Evolutionary conservation across 2,329 filamentous ascomycete genomes (phyloP).

Genomic region (Nothophoma quercina): DNA sequence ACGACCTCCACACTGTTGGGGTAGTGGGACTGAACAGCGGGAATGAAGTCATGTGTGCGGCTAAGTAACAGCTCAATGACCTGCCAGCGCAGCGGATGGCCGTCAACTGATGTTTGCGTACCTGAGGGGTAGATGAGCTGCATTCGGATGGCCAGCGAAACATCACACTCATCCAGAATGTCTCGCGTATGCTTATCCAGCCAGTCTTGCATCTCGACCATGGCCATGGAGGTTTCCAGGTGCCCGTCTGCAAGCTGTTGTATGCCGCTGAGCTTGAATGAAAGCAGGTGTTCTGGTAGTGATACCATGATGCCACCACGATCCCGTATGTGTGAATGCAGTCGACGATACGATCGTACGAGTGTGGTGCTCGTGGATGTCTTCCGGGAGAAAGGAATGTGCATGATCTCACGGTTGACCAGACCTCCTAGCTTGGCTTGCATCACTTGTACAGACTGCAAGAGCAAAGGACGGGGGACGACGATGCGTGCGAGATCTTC

Average conservation of each 20-base stretch:
- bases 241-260: conserved; percentile 63
- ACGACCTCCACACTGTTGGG: conserved; percentile 61
- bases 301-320: conserved; percentile 64
- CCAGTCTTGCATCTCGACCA: conserved; percentile 62
- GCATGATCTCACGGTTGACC: conserved; percentile 60
- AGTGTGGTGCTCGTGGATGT: conserved; percentile 47
- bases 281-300: conserved; percentile 70
- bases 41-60: conserved; percentile 35
- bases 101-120: conserved; percentile 49
- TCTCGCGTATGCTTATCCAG: conserved; percentile 62
- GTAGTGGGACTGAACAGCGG: conserved; percentile 49
- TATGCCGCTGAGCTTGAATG: conserved; percentile 68
- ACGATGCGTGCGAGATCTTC: conserved; percentile 60
- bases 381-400: conserved; percentile 66
- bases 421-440: conserved; percentile 64
- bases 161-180: conserved; percentile 68
- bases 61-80: conserved; percentile 47
- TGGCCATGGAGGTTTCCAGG: conserved; percentile 51
- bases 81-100: conserved; percentile 52
- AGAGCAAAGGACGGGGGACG: conserved; percentile 64
- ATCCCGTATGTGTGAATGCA: conserved; percentile 54
- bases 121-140: conserved; percentile 57
- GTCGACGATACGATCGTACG: conserved; percentile 43
- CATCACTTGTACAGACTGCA: conserved; percentile 65
- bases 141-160: conserved; percentile 52